Evolutionary conservation across 2,329 filamentous ascomycete genomes (phyloP).

Genomic region (Scopulariopsis brevicaulis): DNA sequence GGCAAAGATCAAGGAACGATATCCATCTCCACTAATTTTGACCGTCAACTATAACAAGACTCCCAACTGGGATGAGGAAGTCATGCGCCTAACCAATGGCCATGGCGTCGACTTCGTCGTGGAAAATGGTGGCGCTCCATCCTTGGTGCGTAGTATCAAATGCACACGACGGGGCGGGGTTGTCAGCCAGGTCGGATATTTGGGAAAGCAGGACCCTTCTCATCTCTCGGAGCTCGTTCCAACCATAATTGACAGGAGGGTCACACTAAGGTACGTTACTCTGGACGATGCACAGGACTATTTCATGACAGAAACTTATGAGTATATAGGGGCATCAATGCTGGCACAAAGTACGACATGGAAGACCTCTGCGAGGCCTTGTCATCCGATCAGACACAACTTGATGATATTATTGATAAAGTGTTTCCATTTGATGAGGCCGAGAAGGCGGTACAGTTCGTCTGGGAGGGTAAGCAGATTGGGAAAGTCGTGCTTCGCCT

Average conservation of each 20-base stretch:
- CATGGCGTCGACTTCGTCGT: slow-evolving; percentile 22
- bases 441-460: not conserved
- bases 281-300: not conserved
- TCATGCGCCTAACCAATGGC: slow-evolving; percentile 17
- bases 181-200: slow-evolving; percentile 28
- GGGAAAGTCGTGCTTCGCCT: not conserved
- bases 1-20: slow-evolving; percentile 13
- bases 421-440: slow-evolving; percentile 22
- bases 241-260: slow-evolving; percentile 20
- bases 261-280: slow-evolving; percentile 8
- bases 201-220: slow-evolving; percentile 16
- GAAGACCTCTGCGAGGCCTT: slow-evolving; percentile 25
- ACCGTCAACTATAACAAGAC: slow-evolving; percentile 9
- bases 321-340: slow-evolving; percentile 23
- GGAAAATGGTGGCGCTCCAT: slow-evolving; percentile 24
- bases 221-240: slow-evolving; percentile 21
- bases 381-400: slow-evolving; percentile 19
- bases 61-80: slow-evolving; percentile 20
- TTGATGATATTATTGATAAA: slow-evolving; percentile 24
- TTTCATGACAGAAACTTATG: not conserved
- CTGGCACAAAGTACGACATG: slow-evolving; percentile 24
- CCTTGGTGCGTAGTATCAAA: slow-evolving; percentile 24
- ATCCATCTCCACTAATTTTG: slow-evolving; percentile 10
- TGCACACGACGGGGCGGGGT: slow-evolving; percentile 27
- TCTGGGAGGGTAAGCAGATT: not conserved